A percentile compares a stretch with the other conserved stretches of the same genome.
Evolutionary conservation across 768 basidiomycete species (phyloP).

Genomic region (Phanerochaete sordida): DNA sequence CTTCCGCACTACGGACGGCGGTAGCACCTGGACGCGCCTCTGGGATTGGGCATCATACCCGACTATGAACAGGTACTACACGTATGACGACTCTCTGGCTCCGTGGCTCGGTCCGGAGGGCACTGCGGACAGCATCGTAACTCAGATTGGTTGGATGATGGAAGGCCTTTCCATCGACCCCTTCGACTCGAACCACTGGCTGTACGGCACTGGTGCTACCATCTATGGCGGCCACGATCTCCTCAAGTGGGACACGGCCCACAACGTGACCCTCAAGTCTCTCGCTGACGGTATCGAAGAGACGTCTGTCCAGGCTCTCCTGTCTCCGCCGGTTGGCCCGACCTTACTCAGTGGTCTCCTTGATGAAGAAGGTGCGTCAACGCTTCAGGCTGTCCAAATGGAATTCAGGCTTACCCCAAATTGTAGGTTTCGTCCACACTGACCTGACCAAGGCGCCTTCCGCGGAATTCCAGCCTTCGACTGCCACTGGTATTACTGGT

Average conservation of each 20-base stretch:
- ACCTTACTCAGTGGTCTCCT: conserved; percentile 42
- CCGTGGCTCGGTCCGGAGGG: conserved; percentile 57
- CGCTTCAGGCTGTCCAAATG: background rate
- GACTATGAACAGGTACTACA: conserved; percentile 44
- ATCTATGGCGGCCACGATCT: conserved; percentile 59
- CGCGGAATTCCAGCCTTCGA: conserved; percentile 34
- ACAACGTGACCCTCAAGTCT: conserved; percentile 56
- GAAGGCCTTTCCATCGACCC: conserved; percentile 63
- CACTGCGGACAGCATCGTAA: conserved; percentile 39
- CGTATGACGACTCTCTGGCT: conserved; percentile 50
- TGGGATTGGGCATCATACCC: conserved; percentile 55
- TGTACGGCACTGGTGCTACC: conserved; percentile 68
- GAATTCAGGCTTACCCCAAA: background rate
- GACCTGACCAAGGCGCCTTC: conserved; percentile 40
- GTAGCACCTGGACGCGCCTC: conserved; percentile 53
- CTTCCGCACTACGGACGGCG: conserved; percentile 56
- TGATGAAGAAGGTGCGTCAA: conserved; percentile 41
- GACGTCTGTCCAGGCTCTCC: conserved; percentile 51
- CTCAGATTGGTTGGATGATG: conserved; percentile 73
- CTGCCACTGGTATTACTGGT: conserved; percentile 45
- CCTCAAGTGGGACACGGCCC: conserved; percentile 54
- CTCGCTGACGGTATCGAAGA: conserved; percentile 67
- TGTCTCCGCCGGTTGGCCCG: conserved; percentile 59
- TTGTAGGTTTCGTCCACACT: conserved; percentile 46
- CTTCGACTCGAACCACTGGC: conserved; percentile 65